Conservation (phyloP, 2,329 filamentous ascomycete genomes). For the Pseudogymnoascus sp. region DNA sequence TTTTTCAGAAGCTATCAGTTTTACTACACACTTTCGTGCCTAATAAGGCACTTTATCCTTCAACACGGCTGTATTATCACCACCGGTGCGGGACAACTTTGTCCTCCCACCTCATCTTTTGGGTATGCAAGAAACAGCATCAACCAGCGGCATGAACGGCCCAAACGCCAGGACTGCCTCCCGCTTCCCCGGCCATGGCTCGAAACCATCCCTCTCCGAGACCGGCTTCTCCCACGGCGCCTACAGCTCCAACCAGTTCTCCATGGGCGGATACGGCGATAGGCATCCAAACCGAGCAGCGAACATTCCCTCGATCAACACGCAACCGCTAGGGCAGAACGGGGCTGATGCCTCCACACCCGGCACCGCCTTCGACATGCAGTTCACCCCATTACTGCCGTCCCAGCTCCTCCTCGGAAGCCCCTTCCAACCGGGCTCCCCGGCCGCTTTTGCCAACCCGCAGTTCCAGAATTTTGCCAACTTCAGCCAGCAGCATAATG, state of each 20-base stretch:
- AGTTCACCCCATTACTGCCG: slow-evolving; percentile 91
- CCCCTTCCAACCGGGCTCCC: slow-evolving; percentile 92
- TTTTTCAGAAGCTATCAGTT: background rate
- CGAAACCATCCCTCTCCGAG: slow-evolving; percentile 74
- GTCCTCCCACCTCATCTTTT: slow-evolving; percentile 76
- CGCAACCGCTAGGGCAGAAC: slow-evolving; percentile 48
- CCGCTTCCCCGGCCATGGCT: slow-evolving; percentile 62
- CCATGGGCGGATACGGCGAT: slow-evolving; percentile 71
- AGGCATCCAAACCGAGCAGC: slow-evolving; percentile 68
- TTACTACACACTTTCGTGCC: slow-evolving; percentile 20
- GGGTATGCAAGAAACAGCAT: slow-evolving; percentile 83
- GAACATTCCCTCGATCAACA: slow-evolving; percentile 91
- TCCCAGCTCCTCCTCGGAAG: slow-evolving; percentile 91
- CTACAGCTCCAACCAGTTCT: slow-evolving; percentile 70
- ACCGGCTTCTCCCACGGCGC: slow-evolving; percentile 90
- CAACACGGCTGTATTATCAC: slow-evolving; percentile 78
- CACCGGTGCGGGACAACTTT: slow-evolving; percentile 71
- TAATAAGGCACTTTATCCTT: slow-evolving; percentile 39
- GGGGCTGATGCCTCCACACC: slow-evolving; percentile 73
- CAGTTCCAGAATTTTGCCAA: slow-evolving; percentile 80
- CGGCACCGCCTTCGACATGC: slow-evolving; percentile 90
- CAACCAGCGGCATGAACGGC: slow-evolving; percentile 49
- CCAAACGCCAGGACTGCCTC: slow-evolving; percentile 44
- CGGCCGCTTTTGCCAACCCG: slow-evolving; percentile 78
- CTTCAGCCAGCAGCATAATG: slow-evolving; percentile 58